Evolutionary conservation across 2,329 filamentous ascomycete species (phyloP).

Genomic region (Albifimbria verrucaria): DNA sequence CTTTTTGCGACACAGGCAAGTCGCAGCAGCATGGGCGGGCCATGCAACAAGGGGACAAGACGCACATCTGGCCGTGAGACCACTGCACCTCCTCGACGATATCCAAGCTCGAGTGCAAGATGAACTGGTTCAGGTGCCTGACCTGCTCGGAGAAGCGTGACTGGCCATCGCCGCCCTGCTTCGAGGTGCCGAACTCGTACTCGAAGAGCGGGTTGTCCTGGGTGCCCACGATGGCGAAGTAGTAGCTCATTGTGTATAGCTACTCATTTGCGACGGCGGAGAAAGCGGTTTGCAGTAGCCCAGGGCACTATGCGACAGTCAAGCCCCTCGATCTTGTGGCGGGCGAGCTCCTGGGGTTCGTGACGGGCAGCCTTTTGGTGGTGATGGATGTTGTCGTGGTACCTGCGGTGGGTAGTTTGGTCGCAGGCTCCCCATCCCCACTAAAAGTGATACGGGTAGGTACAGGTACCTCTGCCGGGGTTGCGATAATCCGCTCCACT

Average conservation of each 20-base stretch:
- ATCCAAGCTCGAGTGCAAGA: conserved; percentile 89
- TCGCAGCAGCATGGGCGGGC: background rate
- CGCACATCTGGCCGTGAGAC: conserved; percentile 78
- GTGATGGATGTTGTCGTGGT: background rate
- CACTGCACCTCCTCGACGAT: conserved; percentile 97
- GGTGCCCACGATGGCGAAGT: conserved; percentile 94
- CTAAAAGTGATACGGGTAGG: background rate
- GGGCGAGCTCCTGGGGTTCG: background rate
- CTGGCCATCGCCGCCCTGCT: conserved; percentile 90
- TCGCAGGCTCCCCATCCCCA: background rate
- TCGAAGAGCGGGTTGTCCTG: conserved; percentile 96
- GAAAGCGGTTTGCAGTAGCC: background rate
- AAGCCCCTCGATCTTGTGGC: background rate
- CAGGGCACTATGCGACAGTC: background rate
- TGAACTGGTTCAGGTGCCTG: conserved; percentile 94
- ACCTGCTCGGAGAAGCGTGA: conserved; percentile 85
- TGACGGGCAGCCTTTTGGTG: background rate
- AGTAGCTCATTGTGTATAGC: conserved; percentile 78
- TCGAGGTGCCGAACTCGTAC: conserved; percentile 94
- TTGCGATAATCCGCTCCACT: conserved; percentile 25
- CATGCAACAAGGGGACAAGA: conserved; percentile 4
- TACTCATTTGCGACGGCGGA: conserved; percentile 21
- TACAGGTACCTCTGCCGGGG: conserved; percentile 8
- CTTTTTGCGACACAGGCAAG: background rate
- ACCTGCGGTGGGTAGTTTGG: background rate